These are phyloP conservation scores for Prunella vulgaris DNA, from an alignment of 257 asterid species.

Conservation along the genomic window DNA sequence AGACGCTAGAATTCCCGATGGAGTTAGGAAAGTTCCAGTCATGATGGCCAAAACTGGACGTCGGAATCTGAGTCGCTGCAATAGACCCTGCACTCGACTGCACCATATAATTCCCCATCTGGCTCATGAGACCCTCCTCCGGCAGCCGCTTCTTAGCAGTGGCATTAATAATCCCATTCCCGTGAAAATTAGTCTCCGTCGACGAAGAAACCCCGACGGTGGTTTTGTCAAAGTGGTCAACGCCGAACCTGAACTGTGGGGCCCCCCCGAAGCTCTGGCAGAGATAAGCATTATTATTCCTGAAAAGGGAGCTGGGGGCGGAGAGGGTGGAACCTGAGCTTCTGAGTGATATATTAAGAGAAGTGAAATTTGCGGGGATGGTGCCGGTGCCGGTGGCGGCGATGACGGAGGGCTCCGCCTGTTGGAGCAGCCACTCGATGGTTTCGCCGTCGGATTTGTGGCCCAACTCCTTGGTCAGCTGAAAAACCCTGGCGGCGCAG, in stretches of 20 bases:
- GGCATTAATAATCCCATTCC: slow-evolving; percentile 23
- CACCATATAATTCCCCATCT: slow-evolving; percentile 35
- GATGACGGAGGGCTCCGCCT: slow-evolving; percentile 80
- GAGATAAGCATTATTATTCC: slow-evolving; percentile 14
- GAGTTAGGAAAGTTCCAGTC: slow-evolving; percentile 45
- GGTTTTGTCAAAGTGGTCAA: background rate
- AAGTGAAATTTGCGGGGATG: slow-evolving; percentile 68
- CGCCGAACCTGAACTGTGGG: slow-evolving; percentile 23
- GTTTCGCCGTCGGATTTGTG: slow-evolving; percentile 47
- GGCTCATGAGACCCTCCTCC: slow-evolving; percentile 28
- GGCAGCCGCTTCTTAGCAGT: slow-evolving; percentile 30
- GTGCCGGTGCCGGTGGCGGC: slow-evolving; percentile 96
- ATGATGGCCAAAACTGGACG: slow-evolving; percentile 24
- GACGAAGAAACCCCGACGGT: background rate
- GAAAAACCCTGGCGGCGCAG: slow-evolving; percentile 86
- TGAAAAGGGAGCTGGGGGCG: slow-evolving; percentile 40
- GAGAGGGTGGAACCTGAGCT: slow-evolving; percentile 62
- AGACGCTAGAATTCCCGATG: slow-evolving; percentile 20
- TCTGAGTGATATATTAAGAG: slow-evolving; percentile 55
- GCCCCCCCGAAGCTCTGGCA: slow-evolving; percentile 23
- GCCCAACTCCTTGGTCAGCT: slow-evolving; percentile 58
- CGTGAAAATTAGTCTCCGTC: slow-evolving; percentile 21
- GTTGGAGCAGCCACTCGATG: slow-evolving; percentile 61
- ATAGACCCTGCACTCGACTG: slow-evolving; percentile 28
- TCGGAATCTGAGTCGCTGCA: slow-evolving; percentile 36